Evolutionary conservation across 2,329 filamentous ascomycete species (phyloP), one percentile per base, ranked within the genome.

Genomic region (Botrytis medusae): DNA sequence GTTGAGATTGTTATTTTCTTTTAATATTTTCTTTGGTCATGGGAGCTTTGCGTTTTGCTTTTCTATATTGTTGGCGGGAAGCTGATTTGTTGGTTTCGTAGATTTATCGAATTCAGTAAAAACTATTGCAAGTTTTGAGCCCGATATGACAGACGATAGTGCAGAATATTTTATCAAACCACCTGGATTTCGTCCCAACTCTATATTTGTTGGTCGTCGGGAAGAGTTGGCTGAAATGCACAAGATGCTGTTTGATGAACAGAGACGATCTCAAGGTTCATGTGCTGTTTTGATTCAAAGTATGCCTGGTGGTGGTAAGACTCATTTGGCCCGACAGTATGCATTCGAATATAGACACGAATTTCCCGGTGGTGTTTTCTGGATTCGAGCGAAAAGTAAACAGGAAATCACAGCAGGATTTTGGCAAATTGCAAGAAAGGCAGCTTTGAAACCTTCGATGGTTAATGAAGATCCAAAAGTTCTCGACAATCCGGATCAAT

Each of bases 351-450:
- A 92, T 77, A 87, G 84, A 51, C 81, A 85, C 7, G 83, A 87
- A 74, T 93, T 90, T 76, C 86, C 87, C 0, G 90, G 90, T 2
- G 91, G 91, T 1, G 85, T 92, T 61, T 93, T 91, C 80, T 93
- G 91, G 91, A 85, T 92, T 25, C 86, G 89, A 67, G 88, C 89
- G 14, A 90, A 89, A 76, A 88, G 87, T 1, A 79, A 84, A 5
- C 83, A 88, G 70, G 89, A 91, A 68, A 84, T 89, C 48, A 86
- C 87, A 70, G 87, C 88, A 65, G 88, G 88, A 46, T 92, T 88
- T 79, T 91, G 89, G 87, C 87, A 90, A 67, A 91, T 93, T 75
- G 90, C 89, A 1, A 87, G 87, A 78, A 86, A 86, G 22, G 86
- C 86, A 25, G 85, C 85, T 0, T 79, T 89, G 34, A 84, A 83